Evolutionary conservation across 306 rosid genomes (phyloP).

Genomic region (Oemleria cerasiformis): DNA sequence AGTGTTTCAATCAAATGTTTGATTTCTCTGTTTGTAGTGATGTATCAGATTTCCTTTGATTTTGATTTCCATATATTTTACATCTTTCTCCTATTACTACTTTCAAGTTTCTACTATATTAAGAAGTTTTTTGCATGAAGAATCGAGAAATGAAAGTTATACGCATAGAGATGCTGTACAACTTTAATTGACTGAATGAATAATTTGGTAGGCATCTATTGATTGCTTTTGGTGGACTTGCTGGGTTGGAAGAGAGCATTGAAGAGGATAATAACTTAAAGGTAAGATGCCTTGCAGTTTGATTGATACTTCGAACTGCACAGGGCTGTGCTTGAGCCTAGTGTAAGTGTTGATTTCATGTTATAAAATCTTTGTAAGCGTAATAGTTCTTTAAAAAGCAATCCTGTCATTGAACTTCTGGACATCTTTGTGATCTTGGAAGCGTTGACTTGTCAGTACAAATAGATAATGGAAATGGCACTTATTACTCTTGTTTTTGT

Average conservation of each 20-base stretch:
- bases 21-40: too few species aligned
- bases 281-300: slow-evolving; percentile 35
- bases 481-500: slow-evolving; percentile 9
- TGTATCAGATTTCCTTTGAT: slow-evolving; percentile 1
- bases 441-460: neutral
- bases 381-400: neutral
- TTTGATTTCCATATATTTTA: neutral
- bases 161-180: slow-evolving; percentile 12
- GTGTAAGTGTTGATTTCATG: neutral
- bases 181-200: slow-evolving; percentile 22
- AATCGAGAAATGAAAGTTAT: slow-evolving; percentile 7
- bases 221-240: slow-evolving; percentile 97
- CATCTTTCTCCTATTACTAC: neutral
- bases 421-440: slow-evolving; percentile 2
- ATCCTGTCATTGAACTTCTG: neutral
- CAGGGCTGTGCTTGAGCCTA: neutral
- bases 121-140: neutral
- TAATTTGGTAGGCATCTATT: slow-evolving; percentile 65
- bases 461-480: neutral
- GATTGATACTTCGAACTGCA: neutral
- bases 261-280: slow-evolving; percentile 80
- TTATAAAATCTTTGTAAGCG: too few species aligned
- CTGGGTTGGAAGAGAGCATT: slow-evolving; percentile 93
- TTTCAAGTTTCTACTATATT: neutral
- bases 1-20: neutral